Conservation (phyloP, 2,329 filamentous ascomycete genomes). For the Pyricularia sp. region DNA sequence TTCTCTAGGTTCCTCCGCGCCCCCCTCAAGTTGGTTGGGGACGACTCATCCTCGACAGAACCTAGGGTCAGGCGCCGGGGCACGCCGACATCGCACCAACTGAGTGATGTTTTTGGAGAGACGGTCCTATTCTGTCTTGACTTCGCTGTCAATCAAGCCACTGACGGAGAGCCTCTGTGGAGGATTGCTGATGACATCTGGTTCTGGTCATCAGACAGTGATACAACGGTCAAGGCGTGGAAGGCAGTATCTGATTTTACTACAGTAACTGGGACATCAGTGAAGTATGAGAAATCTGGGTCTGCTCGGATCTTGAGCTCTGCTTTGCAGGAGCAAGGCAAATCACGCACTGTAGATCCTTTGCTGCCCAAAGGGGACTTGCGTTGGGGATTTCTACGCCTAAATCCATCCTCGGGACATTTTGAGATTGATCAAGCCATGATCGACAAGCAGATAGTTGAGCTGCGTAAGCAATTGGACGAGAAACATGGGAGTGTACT, state of each 20-base stretch:
- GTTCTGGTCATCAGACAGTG: constrained; percentile 40
- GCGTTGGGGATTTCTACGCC: constrained; percentile 41
- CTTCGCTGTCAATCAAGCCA: constrained; percentile 43
- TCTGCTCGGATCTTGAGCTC: constrained; percentile 25
- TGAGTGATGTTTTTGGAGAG: constrained; percentile 44
- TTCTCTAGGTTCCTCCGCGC: constrained; percentile 46
- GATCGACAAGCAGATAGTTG: constrained; percentile 45
- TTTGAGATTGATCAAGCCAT: constrained; percentile 47
- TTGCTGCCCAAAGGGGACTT: constrained; percentile 34
- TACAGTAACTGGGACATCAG: constrained; percentile 38
- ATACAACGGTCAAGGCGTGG: constrained; percentile 45
- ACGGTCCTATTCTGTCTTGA: constrained; percentile 48
- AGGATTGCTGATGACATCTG: constrained; percentile 52
- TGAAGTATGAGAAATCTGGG: constrained; percentile 40
- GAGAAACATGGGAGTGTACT: constrained; percentile 31
- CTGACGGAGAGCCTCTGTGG: constrained; percentile 38
- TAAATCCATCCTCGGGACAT: constrained; percentile 36
- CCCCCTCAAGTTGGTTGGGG: constrained; percentile 42
- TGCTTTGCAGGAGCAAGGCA: constrained; percentile 1
- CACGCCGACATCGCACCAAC: constrained; percentile 39
- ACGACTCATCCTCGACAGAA: constrained; percentile 32
- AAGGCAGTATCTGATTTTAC: constrained; percentile 40
- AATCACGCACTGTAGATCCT: constrained; percentile 12
- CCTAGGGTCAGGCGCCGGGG: constrained; percentile 36
- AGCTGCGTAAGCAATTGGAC: constrained; percentile 44